These are phyloP conservation scores for Salix suchowensis DNA, from an alignment of 345 rosid species.

Conservation along the genomic window DNA sequence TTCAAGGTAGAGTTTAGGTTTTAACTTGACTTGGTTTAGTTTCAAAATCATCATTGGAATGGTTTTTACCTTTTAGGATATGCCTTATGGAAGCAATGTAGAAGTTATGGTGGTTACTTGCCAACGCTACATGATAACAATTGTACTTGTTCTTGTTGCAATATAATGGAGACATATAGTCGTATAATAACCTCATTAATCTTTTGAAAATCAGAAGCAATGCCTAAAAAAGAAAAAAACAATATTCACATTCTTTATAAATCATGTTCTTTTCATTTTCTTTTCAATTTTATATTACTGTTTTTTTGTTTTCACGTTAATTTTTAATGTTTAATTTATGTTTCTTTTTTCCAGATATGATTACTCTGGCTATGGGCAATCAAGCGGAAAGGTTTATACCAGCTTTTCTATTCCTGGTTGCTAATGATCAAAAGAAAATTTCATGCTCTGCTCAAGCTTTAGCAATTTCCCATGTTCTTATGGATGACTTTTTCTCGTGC, in stretches of 20 bases:
- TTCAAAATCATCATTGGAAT: not conserved
- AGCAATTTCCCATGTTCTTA: not conserved
- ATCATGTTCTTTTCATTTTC: not conserved
- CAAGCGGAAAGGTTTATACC: constrained; percentile 73
- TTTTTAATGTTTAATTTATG: constrained; percentile 12
- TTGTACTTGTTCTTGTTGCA: not conserved
- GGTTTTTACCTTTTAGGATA: not conserved
- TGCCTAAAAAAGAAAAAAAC: not conserved
- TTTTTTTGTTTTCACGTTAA: constrained; percentile 1
- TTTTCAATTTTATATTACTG: not conserved
- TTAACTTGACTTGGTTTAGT: not conserved
- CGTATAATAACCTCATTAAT: not conserved
- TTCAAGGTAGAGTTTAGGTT: not conserved
- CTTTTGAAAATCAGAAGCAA: not conserved
- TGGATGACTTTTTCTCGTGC: not conserved
- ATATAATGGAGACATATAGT: not conserved
- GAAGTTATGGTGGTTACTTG: not conserved
- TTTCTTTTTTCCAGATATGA: constrained; percentile 59
- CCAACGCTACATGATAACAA: not conserved
- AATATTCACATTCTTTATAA: not conserved
- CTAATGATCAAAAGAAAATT: constrained; percentile 1
- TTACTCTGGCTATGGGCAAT: constrained; percentile 95
- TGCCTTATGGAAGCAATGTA: not conserved
- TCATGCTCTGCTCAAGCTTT: not conserved
- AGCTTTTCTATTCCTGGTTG: constrained; percentile 12